phyloP scores from a whole-genome alignment of 495 filamentous ascomycete species.

The Penicillium canescens region DNA sequence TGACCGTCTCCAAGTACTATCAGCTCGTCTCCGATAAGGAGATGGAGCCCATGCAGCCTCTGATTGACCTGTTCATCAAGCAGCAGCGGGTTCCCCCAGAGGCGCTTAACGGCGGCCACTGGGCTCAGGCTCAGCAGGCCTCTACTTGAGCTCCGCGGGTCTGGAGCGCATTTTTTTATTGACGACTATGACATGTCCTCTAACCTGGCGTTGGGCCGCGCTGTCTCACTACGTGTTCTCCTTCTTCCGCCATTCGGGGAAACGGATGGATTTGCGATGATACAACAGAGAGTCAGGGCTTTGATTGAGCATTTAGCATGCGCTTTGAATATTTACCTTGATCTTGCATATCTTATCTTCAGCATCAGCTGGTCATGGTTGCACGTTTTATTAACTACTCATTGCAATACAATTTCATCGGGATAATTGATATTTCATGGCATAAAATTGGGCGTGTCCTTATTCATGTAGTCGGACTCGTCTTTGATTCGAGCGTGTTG shows the following conservation, averaged over 20 bases:
- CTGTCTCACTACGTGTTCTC: constrained; percentile 22
- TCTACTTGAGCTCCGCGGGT: constrained; percentile 35
- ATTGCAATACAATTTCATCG: constrained; percentile 5
- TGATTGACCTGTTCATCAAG: constrained; percentile 86
- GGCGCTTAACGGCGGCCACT: constrained; percentile 50
- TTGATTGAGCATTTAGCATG: constrained; percentile 49
- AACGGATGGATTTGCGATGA: constrained; percentile 24
- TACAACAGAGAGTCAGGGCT: constrained; percentile 27
- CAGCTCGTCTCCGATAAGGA: constrained; percentile 80
- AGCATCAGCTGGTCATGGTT: constrained; percentile 15
- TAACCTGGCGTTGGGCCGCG: constrained; percentile 42
- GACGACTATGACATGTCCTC: constrained; percentile 34
- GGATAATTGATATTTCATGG: constrained; percentile 2
- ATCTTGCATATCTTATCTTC: constrained; percentile 27
- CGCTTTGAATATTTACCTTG: constrained; percentile 39
- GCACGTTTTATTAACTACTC: constrained; percentile 13
- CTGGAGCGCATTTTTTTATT: constrained; percentile 16
- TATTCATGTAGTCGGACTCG: background rate
- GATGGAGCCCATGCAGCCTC: constrained; percentile 88
- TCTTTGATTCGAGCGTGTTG: background rate
- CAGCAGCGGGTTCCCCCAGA: constrained; percentile 80
- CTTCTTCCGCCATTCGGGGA: constrained; percentile 21
- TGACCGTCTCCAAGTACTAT: constrained; percentile 83
- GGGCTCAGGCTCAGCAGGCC: constrained; percentile 47
- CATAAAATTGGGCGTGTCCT: too few relatives aligned